phyloP scores from a whole-genome alignment of 1,284 basidiomycete genomes.

The Microstroma glucosiphilum region DNA sequence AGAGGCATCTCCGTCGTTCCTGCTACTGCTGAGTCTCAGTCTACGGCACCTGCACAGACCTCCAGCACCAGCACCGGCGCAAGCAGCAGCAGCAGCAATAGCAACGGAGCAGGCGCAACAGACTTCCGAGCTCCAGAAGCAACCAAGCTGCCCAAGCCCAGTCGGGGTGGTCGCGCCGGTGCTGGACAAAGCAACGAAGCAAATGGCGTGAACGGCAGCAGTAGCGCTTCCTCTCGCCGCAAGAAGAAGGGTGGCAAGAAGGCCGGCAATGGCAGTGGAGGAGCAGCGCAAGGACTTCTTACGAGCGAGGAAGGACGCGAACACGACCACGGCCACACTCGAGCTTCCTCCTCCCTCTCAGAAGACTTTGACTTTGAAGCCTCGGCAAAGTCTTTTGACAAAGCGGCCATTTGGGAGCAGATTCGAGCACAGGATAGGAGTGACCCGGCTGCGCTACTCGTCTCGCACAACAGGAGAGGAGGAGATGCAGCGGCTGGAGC shows the following conservation, averaged over 20 bases:
- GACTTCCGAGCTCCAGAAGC: no score
- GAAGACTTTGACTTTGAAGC: slow-evolving; percentile 8
- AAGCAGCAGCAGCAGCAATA: no score
- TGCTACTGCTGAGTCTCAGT: no score
- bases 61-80: no score
- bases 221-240: background rate
- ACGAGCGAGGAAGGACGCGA: background rate
- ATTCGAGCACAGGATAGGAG: background rate
- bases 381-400: background rate
- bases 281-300: background rate
- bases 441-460: background rate
- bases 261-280: background rate
- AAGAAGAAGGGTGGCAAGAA: background rate
- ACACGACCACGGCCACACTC: slow-evolving; percentile 2
- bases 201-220: background rate
- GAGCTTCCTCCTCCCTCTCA: background rate
- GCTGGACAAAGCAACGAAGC: no score
- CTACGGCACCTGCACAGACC: no score
- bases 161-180: no score
- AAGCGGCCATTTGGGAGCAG: slow-evolving; percentile 2
- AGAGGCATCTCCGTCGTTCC: background rate
- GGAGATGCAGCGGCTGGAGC: background rate
- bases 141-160: no score
- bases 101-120: no score
- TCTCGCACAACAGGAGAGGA: background rate